Conservation (phyloP, 257 asterid species). For the Solanum pinnatisectum region DNA sequence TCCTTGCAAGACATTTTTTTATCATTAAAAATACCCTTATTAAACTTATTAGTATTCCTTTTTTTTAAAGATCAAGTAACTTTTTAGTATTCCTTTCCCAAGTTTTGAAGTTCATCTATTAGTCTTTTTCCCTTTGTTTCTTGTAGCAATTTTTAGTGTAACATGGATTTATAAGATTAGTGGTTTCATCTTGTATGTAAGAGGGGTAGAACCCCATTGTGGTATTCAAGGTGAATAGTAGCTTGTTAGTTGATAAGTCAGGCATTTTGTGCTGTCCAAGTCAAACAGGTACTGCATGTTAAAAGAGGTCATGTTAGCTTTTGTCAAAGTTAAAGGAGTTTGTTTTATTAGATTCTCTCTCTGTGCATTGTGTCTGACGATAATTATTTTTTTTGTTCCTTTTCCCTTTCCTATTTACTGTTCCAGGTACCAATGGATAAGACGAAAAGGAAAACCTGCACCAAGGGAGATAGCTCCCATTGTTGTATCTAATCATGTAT, state of each 20-base stretch:
- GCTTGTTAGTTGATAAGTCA: not conserved
- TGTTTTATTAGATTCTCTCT: not conserved
- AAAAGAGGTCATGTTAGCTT: not conserved
- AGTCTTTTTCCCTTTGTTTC: not conserved
- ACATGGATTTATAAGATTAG: not conserved
- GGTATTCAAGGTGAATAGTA: not conserved
- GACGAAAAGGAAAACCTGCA: slow-evolving; percentile 88
- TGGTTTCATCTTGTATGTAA: not conserved
- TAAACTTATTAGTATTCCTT: not conserved
- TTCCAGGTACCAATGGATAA: slow-evolving; percentile 96
- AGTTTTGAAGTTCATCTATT: not conserved
- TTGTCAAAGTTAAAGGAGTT: not conserved
- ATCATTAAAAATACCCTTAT: not conserved
- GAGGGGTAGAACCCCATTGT: not conserved
- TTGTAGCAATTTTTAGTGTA: not conserved
- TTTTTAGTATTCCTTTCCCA: not conserved
- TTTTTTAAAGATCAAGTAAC: not conserved
- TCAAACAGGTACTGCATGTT: not conserved
- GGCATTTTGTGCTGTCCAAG: not conserved
- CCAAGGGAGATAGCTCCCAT: slow-evolving; percentile 90
- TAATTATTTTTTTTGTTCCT: not conserved
- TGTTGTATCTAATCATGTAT: slow-evolving; percentile 89
- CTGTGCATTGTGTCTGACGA: not conserved
- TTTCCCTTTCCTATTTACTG: not conserved
- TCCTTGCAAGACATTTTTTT: not conserved